Conservation (phyloP, 495 filamentous ascomycete genomes). For the Penicillium taxi region DNA sequence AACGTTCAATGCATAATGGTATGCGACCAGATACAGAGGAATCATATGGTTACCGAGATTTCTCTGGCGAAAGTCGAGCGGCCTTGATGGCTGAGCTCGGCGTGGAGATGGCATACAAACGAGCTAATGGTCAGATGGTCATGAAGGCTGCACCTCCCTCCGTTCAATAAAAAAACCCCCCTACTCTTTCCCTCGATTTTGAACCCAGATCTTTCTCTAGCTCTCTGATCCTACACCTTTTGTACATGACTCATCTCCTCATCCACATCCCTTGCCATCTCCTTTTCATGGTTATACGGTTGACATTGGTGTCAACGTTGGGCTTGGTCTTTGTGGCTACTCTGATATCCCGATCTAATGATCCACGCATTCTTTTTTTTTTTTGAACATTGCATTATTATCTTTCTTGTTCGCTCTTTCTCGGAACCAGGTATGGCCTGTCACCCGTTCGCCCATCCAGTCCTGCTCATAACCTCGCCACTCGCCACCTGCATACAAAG, state of each 20-base stretch:
- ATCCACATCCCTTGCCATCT: slow-evolving; percentile 3
- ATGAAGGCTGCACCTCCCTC: slow-evolving; percentile 26
- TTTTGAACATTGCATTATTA: slow-evolving; percentile 7
- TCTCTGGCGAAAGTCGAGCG: slow-evolving; percentile 22
- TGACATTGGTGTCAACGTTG: slow-evolving; percentile 1
- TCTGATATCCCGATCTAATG: slow-evolving; percentile 13
- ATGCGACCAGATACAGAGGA: slow-evolving; percentile 42
- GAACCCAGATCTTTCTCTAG: background rate
- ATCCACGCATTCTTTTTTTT: slow-evolving; percentile 6
- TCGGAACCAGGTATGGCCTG: background rate
- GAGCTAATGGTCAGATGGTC: slow-evolving; percentile 37
- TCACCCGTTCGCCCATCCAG: background rate
- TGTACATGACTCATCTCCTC: slow-evolving; percentile 18
- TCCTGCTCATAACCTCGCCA: background rate
- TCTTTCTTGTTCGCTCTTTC: slow-evolving; percentile 1
- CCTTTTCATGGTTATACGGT: background rate
- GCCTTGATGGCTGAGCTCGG: slow-evolving; percentile 28
- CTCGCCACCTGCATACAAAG: no score
- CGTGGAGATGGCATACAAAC: slow-evolving; percentile 44
- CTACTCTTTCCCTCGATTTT: background rate
- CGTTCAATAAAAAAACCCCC: slow-evolving; percentile 6
- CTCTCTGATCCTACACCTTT: slow-evolving; percentile 5
- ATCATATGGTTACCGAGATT: slow-evolving; percentile 18
- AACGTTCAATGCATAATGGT: slow-evolving; percentile 42
- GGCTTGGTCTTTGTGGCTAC: slow-evolving; percentile 14